phyloP scores from a whole-genome alignment of 331 rosid species.

The Quercus tomentella region DNA sequence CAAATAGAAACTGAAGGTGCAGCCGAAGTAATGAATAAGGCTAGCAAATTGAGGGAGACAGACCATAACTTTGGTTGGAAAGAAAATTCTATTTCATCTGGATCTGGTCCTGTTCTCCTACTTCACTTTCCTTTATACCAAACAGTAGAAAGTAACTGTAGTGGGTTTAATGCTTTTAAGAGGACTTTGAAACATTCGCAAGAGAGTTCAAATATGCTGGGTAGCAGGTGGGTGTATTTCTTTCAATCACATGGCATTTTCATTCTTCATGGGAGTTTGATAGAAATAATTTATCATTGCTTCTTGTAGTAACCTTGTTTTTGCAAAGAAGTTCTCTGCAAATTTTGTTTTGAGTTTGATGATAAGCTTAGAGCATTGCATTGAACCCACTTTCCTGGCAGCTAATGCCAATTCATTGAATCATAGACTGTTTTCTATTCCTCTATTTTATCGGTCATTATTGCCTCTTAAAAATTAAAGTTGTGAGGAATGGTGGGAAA shows the following conservation, averaged over 20 bases:
- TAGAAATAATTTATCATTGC: not conserved
- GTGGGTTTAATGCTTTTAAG: slow-evolving; percentile 13
- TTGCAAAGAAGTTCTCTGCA: not conserved
- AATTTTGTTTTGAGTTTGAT: not conserved
- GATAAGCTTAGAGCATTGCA: not conserved
- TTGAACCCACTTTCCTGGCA: not conserved
- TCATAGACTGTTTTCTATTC: not conserved
- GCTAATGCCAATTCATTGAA: not conserved
- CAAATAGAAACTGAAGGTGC: slow-evolving; percentile 13
- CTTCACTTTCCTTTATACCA: slow-evolving; percentile 57
- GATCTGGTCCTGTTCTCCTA: slow-evolving; percentile 63
- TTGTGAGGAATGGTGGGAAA: not conserved
- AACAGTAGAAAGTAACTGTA: slow-evolving; percentile 1
- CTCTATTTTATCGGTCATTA: slow-evolving; percentile 2
- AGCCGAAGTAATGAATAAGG: not conserved
- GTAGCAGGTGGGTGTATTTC: slow-evolving; percentile 42
- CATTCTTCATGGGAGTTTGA: slow-evolving; percentile 5
- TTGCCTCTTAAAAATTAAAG: not conserved
- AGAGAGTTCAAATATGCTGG: slow-evolving; percentile 19
- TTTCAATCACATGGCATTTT: slow-evolving; percentile 4
- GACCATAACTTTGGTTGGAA: slow-evolving; percentile 35
- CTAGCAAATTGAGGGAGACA: slow-evolving; percentile 8
- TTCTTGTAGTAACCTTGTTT: not conserved
- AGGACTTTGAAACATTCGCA: slow-evolving; percentile 8
- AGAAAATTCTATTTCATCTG: slow-evolving; percentile 31